Base-by-base conservation (phyloP, 306 rosid species). In the Prunus armeniaca region DNA sequence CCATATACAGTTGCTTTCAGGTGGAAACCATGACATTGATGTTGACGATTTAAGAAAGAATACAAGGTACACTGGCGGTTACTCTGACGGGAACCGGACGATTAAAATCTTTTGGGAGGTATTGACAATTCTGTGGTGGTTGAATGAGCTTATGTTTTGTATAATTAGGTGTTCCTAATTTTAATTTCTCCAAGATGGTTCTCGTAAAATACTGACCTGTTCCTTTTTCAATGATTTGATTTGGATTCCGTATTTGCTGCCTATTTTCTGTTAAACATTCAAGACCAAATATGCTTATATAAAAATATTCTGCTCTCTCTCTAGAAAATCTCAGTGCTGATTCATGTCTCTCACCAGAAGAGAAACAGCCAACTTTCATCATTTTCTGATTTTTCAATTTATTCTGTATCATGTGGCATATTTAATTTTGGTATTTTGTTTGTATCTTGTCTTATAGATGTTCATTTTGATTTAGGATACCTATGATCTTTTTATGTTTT, bases 21-120 rank as follows among this genome's bases (percentile, higher is more conserved):
- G 99, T 79, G 99, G 99, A 57, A 88, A 89, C 80, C 87, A 95
- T 38, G 99, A 95, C 86, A 89, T 95, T 74, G 99, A 95, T 41
- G 65, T 89, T 69, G 91, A 95, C 79, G 99, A 95, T 87, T 88
- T 92, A 76, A 89, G 85, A 88, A 89, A 77, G 72, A 92, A 95
- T 77, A 92, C 97, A 18, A 89, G 89, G 50, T 95, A 95, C 84
- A 89, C 97, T 64, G 99, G 97, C 69, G 97, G 99, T 76, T 95
- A 89, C 84, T 88, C 86, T 63, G 97, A 89, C 50, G 90, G 97
- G 72, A 92, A 90, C 87, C 92, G 91, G 47, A 88, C 99, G 5
- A 73, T 95, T 73, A 95, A 86, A 86, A 77, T 89, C 11, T 95
- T 95, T 80, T 95, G 99, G 99, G 97, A 95, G 97, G 97, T 92